Percentiles rank a stretch among this genome's conserved stretches.
Conservation (phyloP, 2,329 filamentous ascomycete species). For the Aschersonia sp. region DNA sequence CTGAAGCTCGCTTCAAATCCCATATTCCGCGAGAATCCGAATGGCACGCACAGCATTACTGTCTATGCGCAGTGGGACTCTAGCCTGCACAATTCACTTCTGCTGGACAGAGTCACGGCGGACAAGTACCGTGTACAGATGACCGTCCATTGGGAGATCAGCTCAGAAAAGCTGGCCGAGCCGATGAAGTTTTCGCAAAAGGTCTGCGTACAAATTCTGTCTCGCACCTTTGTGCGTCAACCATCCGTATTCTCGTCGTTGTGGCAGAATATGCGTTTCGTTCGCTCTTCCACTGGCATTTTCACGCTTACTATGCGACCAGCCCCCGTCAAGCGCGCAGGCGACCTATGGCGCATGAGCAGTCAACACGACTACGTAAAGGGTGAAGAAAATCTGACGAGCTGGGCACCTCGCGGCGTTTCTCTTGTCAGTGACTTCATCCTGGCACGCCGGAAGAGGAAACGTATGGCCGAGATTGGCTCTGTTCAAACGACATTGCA, state of each 20-base stretch:
- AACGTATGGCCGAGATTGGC: constrained; percentile 67
- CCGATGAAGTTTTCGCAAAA: constrained; percentile 79
- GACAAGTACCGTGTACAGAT: constrained; percentile 88
- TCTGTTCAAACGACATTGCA: constrained; percentile 53
- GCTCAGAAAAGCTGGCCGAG: constrained; percentile 68
- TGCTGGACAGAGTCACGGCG: constrained; percentile 86
- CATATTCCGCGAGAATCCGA: constrained; percentile 68
- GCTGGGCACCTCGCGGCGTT: constrained; percentile 81
- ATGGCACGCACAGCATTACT: constrained; percentile 77
- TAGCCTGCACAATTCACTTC: constrained; percentile 76
- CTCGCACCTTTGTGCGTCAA: constrained; percentile 71
- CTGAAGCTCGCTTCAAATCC: constrained; percentile 68
- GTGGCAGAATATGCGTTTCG: constrained; percentile 72
- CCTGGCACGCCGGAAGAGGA: constrained; percentile 54
- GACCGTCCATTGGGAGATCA: constrained; percentile 72
- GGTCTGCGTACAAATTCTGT: constrained; percentile 68
- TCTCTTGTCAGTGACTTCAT: constrained; percentile 86
- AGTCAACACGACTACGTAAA: constrained; percentile 93
- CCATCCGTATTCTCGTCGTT: constrained; percentile 76
- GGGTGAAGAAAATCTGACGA: constrained; percentile 72
- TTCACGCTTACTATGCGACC: constrained; percentile 81
- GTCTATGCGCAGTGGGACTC: constrained; percentile 95
- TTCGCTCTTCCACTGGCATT: constrained; percentile 73
- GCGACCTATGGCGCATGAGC: constrained; percentile 92
- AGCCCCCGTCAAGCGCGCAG: constrained; percentile 76